These are phyloP conservation scores for Linnemannia elongata DNA, from an alignment of 192 early-diverging fungal genomes.

Conservation along the genomic window DNA sequence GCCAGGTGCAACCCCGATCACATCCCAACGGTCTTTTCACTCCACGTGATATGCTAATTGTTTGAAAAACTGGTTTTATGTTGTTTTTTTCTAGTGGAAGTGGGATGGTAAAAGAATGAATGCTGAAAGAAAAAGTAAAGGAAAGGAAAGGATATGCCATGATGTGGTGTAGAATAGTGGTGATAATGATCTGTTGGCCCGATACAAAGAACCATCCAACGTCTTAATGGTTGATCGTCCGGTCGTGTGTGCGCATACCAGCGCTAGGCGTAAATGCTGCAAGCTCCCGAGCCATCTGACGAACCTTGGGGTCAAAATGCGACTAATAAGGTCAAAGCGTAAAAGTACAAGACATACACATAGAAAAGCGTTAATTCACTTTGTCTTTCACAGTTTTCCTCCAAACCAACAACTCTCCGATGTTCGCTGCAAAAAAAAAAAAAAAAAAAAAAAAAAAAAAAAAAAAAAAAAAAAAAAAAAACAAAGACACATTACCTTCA, in stretches of 20 bases:
- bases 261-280: conserved; percentile 56
- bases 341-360: background rate
- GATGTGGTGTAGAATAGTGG: background rate
- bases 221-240: conserved; percentile 45
- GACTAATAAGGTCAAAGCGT: conserved; percentile 45
- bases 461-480: too few relatives aligned
- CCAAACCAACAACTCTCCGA: too few relatives aligned
- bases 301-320: conserved; percentile 71
- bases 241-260: conserved; percentile 48
- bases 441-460: too few relatives aligned
- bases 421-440: too few relatives aligned
- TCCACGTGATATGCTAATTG: background rate
- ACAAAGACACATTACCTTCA: conserved; percentile 66
- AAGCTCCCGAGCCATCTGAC: conserved; percentile 59
- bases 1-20: background rate
- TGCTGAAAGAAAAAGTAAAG: background rate
- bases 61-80: background rate
- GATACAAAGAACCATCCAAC: background rate
- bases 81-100: background rate
- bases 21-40: background rate
- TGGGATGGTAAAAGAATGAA: background rate
- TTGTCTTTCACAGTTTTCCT: conserved; percentile 51
- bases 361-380: background rate
- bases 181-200: background rate
- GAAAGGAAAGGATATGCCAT: background rate